Evolutionary conservation across 345 rosid genomes (phyloP).

Genomic region (Erodium maritimum): DNA sequence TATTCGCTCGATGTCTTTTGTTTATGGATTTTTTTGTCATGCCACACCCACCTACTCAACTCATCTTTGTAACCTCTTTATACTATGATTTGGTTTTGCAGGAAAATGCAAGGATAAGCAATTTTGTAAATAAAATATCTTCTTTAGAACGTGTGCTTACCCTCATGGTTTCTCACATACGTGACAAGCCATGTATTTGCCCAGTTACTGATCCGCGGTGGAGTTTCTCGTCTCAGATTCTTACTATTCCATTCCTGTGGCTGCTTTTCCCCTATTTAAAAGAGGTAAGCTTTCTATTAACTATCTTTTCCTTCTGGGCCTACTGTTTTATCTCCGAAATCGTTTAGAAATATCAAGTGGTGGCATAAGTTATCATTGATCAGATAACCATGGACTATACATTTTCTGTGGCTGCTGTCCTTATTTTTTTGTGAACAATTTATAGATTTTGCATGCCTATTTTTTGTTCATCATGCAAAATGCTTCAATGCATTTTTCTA

Average conservation of each 20-base stretch:
- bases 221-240: constrained; percentile 80
- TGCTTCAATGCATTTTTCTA: not conserved
- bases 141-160: constrained; percentile 55
- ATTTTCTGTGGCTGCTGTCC: not conserved
- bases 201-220: constrained; percentile 44
- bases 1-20: not conserved
- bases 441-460: not conserved
- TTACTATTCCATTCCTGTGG: constrained; percentile 86
- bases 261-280: constrained; percentile 61
- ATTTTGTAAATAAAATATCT: constrained; percentile 22
- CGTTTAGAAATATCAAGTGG: not conserved
- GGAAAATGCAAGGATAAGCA: constrained; percentile 36
- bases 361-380: no score
- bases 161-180: constrained; percentile 49
- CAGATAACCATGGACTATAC: not conserved
- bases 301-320: constrained; percentile 1
- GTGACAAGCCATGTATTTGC: constrained; percentile 58
- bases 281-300: constrained; percentile 33
- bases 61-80: not conserved
- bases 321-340: not conserved
- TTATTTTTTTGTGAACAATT: not conserved
- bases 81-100: constrained; percentile 15
- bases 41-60: not conserved
- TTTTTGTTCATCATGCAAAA: constrained; percentile 1
- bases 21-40: not conserved